Evolutionary conservation across 192 early-diverging fungal species (phyloP).

Genomic region (Cetraspora pellucida): DNA sequence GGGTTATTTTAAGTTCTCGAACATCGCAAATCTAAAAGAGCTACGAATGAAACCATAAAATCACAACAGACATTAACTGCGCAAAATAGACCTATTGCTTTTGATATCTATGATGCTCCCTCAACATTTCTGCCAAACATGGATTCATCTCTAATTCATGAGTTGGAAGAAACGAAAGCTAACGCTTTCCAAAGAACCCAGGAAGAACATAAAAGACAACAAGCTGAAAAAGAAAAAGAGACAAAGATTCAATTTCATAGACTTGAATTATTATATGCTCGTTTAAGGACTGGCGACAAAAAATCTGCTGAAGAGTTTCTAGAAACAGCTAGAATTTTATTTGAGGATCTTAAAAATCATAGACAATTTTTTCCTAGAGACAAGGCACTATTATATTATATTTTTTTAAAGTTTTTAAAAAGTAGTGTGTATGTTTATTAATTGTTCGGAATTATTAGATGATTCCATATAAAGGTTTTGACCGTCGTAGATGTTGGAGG

Average conservation of each 20-base stretch:
- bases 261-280: slow-evolving; percentile 19
- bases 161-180: not conserved
- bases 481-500: slow-evolving; percentile 15
- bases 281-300: not conserved
- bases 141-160: not conserved
- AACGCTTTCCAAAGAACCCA: not conserved
- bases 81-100: too few relatives aligned
- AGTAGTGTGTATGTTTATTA: not conserved
- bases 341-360: slow-evolving; percentile 40
- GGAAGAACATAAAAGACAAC: slow-evolving; percentile 9
- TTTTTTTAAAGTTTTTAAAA: not conserved
- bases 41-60: too few relatives aligned
- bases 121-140: not conserved
- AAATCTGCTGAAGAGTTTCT: slow-evolving; percentile 35
- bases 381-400: slow-evolving; percentile 29
- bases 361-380: slow-evolving; percentile 43
- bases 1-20: not conserved
- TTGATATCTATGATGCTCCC: not conserved
- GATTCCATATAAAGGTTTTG: slow-evolving; percentile 10
- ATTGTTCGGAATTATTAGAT: slow-evolving; percentile 2
- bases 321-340: slow-evolving; percentile 37
- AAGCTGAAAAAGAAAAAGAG: slow-evolving; percentile 34
- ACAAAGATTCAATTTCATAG: slow-evolving; percentile 22
- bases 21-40: too few relatives aligned
- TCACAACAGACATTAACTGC: too few relatives aligned